Base-by-base conservation (phyloP, 495 filamentous ascomycete species). In the Podospora tetraspora region DNA sequence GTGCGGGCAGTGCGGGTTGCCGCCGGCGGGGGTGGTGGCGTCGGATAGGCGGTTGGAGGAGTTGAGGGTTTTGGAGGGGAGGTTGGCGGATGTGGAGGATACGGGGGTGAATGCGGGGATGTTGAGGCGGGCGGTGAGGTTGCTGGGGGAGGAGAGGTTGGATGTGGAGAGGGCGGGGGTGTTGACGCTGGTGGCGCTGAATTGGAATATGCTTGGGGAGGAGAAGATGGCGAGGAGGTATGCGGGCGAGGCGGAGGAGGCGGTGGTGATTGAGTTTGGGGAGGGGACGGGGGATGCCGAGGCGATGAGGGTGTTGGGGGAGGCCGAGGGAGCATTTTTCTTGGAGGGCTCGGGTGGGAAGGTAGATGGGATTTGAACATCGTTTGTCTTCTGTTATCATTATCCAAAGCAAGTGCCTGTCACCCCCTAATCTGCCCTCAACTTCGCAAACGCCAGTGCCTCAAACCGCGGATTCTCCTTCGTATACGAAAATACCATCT, bases 161-260 rank as follows among this genome's bases (percentile, higher is more conserved):
- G 68, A 73, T 8, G 68, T 59, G 22, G 70, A 67, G 25, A 43
- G 73, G 13, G 69, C 69, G 9, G 71, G 72, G 24, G 72, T 61
- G 30, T 75, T 72, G 30, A 76, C 75, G 60, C 64, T 78, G 25
- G 69, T 76, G 24, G 76, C 76, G 60, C 63, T 77, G 61, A 78
- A 76, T 65, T 74, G 71, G 29, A 76, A 75, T 59, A 70, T 74
- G 61, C 61, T 78, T 0, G 75, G 76, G 25, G 68, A 76, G 57
- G 71, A 59, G 25, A 60, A 34, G 34, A 59, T 63, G 32, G 60
- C 60, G 59, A 62, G 25, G 60, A 3, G 23, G 61, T 69, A 70
- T 61, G 74, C 72, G n/a, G 23, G 23, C 16, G 30, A 70, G 34
- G 72, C 73, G 27, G 25, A 66, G n/a, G 71, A 78, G 67, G 73